Conservation (phyloP, 2,329 filamentous ascomycete genomes). For the Phyllosticta capitalensis region DNA sequence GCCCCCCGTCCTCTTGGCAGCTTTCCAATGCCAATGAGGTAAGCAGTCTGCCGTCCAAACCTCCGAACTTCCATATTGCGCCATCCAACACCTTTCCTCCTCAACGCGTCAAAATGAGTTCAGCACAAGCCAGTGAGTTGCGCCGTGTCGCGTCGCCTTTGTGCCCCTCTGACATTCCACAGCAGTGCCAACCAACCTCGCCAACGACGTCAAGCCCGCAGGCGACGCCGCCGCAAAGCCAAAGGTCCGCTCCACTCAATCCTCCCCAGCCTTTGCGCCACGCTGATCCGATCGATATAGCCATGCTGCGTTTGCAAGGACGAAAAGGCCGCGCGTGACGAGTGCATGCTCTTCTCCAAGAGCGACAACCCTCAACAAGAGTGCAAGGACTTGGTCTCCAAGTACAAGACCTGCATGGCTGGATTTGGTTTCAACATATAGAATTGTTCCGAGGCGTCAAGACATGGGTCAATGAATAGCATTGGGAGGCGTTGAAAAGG, state of each 20-base stretch:
- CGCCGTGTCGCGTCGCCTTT: neutral
- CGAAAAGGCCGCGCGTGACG: slow-evolving; percentile 84
- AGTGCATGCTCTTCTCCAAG: slow-evolving; percentile 97
- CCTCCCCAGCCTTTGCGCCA: neutral
- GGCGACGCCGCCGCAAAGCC: slow-evolving; percentile 32
- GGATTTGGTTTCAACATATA: slow-evolving; percentile 74
- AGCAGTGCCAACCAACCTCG: slow-evolving; percentile 31
- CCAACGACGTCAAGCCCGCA: slow-evolving; percentile 34
- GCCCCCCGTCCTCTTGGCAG: neutral
- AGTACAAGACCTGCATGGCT: slow-evolving; percentile 87
- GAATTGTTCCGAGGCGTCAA: neutral
- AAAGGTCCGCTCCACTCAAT: slow-evolving; percentile 31
- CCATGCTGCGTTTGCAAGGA: slow-evolving; percentile 97
- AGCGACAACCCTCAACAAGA: slow-evolving; percentile 72
- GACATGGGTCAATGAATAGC: neutral
- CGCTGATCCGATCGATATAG: slow-evolving; percentile 37
- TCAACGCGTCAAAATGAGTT: slow-evolving; percentile 19
- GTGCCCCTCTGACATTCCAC: neutral
- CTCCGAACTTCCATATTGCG: neutral
- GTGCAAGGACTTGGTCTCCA: slow-evolving; percentile 71
- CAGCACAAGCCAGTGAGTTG: slow-evolving; percentile 20
- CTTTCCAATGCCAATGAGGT: slow-evolving; percentile 5
- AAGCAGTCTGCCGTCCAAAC: slow-evolving; percentile 3
- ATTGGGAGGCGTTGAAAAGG: slow-evolving; percentile 19
- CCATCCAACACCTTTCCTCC: neutral